phyloP scores from a whole-genome alignment of 805 yeast genomes.

The Lachancea dasiensis region DNA sequence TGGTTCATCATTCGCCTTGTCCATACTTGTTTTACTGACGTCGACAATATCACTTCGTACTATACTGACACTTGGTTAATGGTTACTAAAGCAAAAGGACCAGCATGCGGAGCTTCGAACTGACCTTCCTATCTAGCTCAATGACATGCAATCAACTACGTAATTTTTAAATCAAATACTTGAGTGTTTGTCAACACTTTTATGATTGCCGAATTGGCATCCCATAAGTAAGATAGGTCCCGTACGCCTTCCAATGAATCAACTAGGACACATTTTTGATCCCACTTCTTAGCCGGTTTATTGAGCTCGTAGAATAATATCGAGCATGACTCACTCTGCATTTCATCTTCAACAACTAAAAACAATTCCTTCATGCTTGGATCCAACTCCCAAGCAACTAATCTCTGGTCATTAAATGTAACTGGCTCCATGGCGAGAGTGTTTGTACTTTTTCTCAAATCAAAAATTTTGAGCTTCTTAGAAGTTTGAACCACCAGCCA shows the following conservation, averaged over 20 bases:
- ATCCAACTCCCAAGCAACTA: conserved; percentile 8
- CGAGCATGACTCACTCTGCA: too few relatives aligned
- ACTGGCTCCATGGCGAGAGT: conserved; percentile 19
- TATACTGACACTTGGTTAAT: too few relatives aligned
- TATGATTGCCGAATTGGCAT: background rate
- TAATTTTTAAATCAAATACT: background rate
- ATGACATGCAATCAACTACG: background rate
- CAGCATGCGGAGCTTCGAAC: too few relatives aligned
- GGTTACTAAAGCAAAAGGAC: too few relatives aligned
- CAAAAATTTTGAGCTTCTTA: conserved; percentile 17
- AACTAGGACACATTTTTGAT: background rate
- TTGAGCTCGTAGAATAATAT: background rate
- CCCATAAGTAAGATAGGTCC: conserved; percentile 2
- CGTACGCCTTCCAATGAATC: background rate
- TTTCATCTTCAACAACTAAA: conserved; percentile 1
- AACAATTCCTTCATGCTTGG: conserved; percentile 8
- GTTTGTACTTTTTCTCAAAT: conserved; percentile 23
- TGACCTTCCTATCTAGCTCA: too few relatives aligned
- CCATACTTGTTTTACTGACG: too few relatives aligned
- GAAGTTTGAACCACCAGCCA: conserved; percentile 26
- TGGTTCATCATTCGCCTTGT: too few relatives aligned
- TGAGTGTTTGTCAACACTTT: background rate
- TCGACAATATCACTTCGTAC: too few relatives aligned
- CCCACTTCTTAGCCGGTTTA: conserved; percentile 7
- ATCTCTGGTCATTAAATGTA: background rate